Evolutionary conservation across 495 filamentous ascomycete species (phyloP), one percentile per base, ranked within the genome.

Genomic region (Poronia punctata): DNA sequence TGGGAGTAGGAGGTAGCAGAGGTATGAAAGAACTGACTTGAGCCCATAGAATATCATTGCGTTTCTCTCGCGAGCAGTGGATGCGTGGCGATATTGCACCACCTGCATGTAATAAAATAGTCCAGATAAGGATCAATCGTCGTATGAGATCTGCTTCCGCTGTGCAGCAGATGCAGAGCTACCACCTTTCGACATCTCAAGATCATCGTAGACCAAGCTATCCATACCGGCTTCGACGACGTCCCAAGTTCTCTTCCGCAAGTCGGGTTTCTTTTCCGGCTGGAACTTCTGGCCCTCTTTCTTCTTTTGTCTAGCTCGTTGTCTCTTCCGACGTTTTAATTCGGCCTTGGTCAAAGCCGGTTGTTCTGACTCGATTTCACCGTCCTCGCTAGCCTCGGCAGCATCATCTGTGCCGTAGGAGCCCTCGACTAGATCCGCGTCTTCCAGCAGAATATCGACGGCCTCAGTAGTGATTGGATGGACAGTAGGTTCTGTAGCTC

Each of bases 161-260:
- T 72, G 65, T 21, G 57, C 22, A 17, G 49, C 43, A 3, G 54
- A 50, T 26, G 45, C 48, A 11, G 54, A 35, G 15, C 52, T 35
- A 5, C 48, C n/a, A 11, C 43, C 32, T 26, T 45, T 32, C 5
- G 23, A 41, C 8, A 38, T 31, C 33, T 62, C 57, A 19, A 59
- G 53, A 21, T 71, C 71, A 33, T 69, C 74, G 35, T 78, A 76
- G 40, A 73, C 64, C 32, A 78, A 54, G n/a, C 59, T 65, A 14
- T 61, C 65, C 39, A 78, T 48, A 15, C 71, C 72, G 42, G 58
- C 53, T 27, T 72, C 72, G 9, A 76, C 71, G 23, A 72, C 60
- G 46, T 78, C 73, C 70, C 75, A 78, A 11, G 75, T 78, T 27
- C 72, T 64, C 59, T 76, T 73, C 36, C 75, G 66, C 51, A 78